Evolutionary conservation across 139 green algal genomes (phyloP).

Genomic region (Volvox africanus): DNA sequence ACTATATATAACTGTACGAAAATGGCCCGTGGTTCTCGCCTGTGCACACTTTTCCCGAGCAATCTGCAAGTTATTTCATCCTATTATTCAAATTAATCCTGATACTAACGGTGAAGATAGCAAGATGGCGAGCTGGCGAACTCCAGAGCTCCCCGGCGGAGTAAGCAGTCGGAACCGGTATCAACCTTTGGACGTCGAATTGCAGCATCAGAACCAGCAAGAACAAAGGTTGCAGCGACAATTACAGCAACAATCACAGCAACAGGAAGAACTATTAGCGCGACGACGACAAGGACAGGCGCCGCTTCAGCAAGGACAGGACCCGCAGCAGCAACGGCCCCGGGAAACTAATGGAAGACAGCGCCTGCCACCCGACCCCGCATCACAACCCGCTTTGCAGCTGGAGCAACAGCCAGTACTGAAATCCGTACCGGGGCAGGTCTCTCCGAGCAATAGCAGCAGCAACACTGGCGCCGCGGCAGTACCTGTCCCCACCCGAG

Average conservation of each 20-base stretch:
- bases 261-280: not conserved
- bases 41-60: too few species aligned
- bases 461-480: not conserved
- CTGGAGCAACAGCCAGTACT: conserved; percentile 18
- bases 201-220: not conserved
- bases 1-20: not conserved
- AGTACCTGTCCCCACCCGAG: not conserved
- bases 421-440: not conserved
- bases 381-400: not conserved
- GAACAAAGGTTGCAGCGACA: not conserved
- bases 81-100: too few species aligned
- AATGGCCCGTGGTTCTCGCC: not conserved
- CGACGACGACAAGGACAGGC: not conserved
- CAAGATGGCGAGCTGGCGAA: not conserved
- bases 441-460: not conserved
- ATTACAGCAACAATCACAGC: not conserved
- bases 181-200: conserved; percentile 10
- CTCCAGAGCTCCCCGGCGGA: not conserved
- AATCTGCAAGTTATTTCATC: too few species aligned
- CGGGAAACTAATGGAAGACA: not conserved
- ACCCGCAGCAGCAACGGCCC: not conserved
- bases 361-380: not conserved
- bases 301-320: not conserved
- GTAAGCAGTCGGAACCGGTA: not conserved
- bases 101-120: not conserved